These are phyloP conservation scores for Gossypium anomalum DNA, from an alignment of 345 rosid genomes.

Conservation along the genomic window DNA sequence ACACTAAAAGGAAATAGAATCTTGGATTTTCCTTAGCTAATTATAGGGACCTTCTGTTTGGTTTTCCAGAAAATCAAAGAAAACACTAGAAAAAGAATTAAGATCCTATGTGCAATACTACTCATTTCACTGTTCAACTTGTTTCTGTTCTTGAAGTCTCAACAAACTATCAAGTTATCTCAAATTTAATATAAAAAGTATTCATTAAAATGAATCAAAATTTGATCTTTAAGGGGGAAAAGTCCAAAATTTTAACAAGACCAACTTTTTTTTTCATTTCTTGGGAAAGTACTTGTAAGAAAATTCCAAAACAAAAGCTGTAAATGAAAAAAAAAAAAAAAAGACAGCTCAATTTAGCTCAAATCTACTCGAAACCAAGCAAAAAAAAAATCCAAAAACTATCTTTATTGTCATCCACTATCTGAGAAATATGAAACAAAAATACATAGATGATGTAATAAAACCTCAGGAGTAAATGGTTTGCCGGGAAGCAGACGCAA, in stretches of 20 bases:
- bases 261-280: not conserved
- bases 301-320: not conserved
- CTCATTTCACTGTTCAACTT: not conserved
- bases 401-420: not conserved
- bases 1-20: not conserved
- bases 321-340: not conserved
- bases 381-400: not conserved
- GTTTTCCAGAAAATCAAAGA: conserved; percentile 18
- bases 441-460: conserved; percentile 21
- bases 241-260: not conserved
- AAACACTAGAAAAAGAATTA: not conserved
- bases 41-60: conserved; percentile 8
- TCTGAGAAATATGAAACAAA: conserved; percentile 9
- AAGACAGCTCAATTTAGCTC: not conserved
- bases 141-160: not conserved
- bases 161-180: not conserved
- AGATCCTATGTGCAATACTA: not conserved
- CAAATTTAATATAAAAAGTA: not conserved
- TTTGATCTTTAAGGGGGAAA: not conserved
- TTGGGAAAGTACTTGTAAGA: not conserved
- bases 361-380: not conserved
- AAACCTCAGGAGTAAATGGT: conserved; percentile 17
- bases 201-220: conserved; percentile 1
- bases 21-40: not conserved
- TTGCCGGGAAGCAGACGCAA: conserved; percentile 27